Conservation (phyloP, 495 filamentous ascomycete genomes). For the Bombardia bombarda region DNA sequence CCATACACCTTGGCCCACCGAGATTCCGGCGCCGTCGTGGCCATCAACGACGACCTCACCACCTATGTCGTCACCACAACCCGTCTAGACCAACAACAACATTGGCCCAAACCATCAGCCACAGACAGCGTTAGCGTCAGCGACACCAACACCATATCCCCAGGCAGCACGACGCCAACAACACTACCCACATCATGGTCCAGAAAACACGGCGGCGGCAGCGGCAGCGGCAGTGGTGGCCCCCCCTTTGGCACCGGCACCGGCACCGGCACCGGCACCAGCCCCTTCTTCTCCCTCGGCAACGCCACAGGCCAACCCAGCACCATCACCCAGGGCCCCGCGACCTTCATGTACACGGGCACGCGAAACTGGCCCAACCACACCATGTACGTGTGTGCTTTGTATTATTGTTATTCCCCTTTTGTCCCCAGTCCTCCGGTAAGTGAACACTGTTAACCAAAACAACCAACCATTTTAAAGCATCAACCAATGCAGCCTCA, state of each 20-base stretch:
- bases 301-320: slow-evolving; percentile 13
- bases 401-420: background rate
- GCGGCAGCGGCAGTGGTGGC: no score
- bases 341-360: slow-evolving; percentile 18
- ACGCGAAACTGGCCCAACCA: slow-evolving; percentile 5
- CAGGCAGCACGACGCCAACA: background rate
- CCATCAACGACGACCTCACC: slow-evolving; percentile 12
- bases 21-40: slow-evolving; percentile 14
- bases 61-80: slow-evolving; percentile 19
- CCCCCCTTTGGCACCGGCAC: no score
- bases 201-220: background rate
- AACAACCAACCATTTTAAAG: background rate
- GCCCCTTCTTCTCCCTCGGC: background rate
- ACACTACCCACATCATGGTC: background rate
- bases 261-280: no score
- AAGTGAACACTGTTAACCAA: background rate
- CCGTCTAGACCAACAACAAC: slow-evolving; percentile 5
- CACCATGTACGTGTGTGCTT: slow-evolving; percentile 5
- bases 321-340: slow-evolving; percentile 22
- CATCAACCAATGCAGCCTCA: slow-evolving; percentile 6
- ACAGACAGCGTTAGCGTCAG: slow-evolving; percentile 2
- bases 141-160: background rate
- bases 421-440: background rate
- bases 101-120: slow-evolving; percentile 3
- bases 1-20: slow-evolving; percentile 17